Conservation (phyloP, 257 asterid genomes). For the Scutellaria minor region DNA sequence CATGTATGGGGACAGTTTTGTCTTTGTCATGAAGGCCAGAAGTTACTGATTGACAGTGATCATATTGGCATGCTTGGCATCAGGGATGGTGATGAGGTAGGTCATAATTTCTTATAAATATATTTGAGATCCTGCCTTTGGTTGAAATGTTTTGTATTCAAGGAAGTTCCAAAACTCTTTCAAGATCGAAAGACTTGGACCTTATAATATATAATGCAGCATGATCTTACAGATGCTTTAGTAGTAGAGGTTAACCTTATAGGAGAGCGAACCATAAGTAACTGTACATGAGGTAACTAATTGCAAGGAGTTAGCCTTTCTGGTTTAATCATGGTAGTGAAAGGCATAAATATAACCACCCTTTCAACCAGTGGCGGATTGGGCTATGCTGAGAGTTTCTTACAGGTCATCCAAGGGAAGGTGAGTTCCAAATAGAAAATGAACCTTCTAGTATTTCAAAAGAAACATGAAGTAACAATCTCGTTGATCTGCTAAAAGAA, state of each 20-base stretch:
- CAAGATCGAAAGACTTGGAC: background rate
- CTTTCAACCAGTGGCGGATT: slow-evolving; percentile 1
- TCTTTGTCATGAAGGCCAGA: slow-evolving; percentile 66
- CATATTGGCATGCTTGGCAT: slow-evolving; percentile 60
- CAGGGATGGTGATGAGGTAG: slow-evolving; percentile 86
- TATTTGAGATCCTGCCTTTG: slow-evolving; percentile 9
- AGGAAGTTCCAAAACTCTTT: slow-evolving; percentile 3
- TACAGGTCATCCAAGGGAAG: slow-evolving; percentile 4
- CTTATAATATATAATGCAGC: background rate
- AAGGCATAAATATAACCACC: background rate
- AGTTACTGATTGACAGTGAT: slow-evolving; percentile 59
- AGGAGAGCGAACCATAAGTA: slow-evolving; percentile 22
- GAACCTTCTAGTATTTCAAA: slow-evolving; percentile 2
- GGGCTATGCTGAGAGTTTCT: background rate
- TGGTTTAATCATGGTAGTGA: background rate
- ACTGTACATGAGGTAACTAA: slow-evolving; percentile 6
- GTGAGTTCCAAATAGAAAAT: slow-evolving; percentile 13
- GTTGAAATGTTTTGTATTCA: background rate
- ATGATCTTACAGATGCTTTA: background rate
- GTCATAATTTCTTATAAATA: slow-evolving; percentile 21
- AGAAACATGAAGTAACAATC: slow-evolving; percentile 18
- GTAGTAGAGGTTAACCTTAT: background rate
- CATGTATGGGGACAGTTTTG: slow-evolving; percentile 93
- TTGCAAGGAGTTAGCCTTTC: background rate
- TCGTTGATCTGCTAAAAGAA: background rate